phyloP scores from a whole-genome alignment of 2,329 filamentous ascomycete genomes.

The Aspergillus sp. region DNA sequence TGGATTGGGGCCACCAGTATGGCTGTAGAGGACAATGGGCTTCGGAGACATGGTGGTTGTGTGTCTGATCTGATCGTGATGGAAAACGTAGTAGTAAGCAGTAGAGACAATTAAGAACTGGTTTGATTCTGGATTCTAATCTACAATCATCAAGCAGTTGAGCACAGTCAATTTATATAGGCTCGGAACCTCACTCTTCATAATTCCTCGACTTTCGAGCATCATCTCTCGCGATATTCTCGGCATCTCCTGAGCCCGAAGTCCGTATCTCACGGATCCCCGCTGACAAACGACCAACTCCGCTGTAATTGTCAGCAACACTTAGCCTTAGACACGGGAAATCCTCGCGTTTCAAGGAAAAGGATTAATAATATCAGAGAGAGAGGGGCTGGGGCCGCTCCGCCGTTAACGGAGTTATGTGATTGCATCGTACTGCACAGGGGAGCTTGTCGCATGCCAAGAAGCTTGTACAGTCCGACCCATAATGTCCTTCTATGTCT shows the following conservation, averaged over 20 bases:
- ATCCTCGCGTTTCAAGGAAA: too few relatives aligned
- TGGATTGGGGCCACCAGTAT: constrained; percentile 28
- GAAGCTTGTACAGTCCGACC: too few relatives aligned
- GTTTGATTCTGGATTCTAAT: not conserved
- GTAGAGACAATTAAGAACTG: not conserved
- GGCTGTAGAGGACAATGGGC: constrained; percentile 17
- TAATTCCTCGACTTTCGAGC: not conserved
- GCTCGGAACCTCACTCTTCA: not conserved
- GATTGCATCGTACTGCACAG: too few relatives aligned
- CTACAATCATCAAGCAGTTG: not conserved
- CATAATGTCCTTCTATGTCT: too few relatives aligned
- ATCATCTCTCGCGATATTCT: not conserved
- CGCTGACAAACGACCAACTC: not conserved
- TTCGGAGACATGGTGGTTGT: constrained; percentile 17
- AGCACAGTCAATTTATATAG: not conserved
- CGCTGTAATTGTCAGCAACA: too few relatives aligned
- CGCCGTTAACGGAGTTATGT: too few relatives aligned
- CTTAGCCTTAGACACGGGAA: too few relatives aligned
- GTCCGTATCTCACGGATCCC: not conserved
- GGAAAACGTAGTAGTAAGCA: not conserved
- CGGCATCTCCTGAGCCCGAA: not conserved
- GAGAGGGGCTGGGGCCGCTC: too few relatives aligned
- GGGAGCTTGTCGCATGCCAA: too few relatives aligned
- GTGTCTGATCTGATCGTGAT: not conserved
- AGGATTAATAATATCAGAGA: too few relatives aligned